These are phyloP conservation scores for Bonia amplexicaulis DNA, from an alignment of 176 grass and related monocot species.

Conservation along the genomic window DNA sequence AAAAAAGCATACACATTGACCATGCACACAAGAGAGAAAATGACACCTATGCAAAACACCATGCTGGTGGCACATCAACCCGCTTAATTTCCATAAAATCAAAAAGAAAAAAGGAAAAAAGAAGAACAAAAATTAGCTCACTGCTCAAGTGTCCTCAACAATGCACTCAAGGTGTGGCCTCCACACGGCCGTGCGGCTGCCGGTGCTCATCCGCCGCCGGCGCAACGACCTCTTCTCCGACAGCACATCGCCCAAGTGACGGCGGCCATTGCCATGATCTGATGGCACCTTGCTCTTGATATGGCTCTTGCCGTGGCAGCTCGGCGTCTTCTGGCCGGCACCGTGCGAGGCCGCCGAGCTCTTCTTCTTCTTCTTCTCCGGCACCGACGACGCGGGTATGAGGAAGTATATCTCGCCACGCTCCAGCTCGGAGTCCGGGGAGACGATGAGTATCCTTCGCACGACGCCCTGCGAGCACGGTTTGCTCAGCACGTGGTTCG, in stretches of 20 bases:
- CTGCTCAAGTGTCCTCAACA: constrained; percentile 53
- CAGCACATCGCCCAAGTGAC: not conserved
- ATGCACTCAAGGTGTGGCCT: constrained; percentile 82
- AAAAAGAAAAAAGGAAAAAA: not conserved
- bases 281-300: not conserved
- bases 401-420: constrained; percentile 91
- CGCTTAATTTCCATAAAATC: not conserved
- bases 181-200: constrained; percentile 41
- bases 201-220: constrained; percentile 31
- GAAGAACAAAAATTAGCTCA: not conserved
- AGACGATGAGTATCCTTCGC: constrained; percentile 69
- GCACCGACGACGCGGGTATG: constrained; percentile 54
- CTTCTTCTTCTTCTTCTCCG: constrained; percentile 42
- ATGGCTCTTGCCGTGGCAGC: constrained; percentile 18
- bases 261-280: not conserved
- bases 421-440: constrained; percentile 71
- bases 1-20: constrained; percentile 7
- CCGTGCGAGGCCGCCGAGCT: not conserved
- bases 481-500: constrained; percentile 74
- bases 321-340: not conserved
- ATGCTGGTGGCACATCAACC: not conserved
- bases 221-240: constrained; percentile 38
- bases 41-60: constrained; percentile 27
- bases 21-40: constrained; percentile 42
- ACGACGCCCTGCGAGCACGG: constrained; percentile 59